Base-by-base conservation (phyloP, 306 rosid species). In the Chamaecrista fasciculata region DNA sequence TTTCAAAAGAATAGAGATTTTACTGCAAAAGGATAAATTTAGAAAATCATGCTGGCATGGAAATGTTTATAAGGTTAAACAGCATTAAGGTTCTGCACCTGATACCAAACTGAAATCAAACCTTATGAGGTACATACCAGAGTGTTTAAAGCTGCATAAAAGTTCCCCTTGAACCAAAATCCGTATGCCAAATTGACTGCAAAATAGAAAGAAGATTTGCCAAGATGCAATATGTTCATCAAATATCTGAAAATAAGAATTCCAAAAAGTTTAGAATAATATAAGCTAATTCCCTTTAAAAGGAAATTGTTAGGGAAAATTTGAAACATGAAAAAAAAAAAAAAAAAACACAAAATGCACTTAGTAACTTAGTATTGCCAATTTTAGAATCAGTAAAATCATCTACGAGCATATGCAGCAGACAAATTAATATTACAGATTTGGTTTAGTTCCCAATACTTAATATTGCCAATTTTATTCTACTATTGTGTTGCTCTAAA, bases 181-280 rank as follows among this genome's bases (percentile, higher is more conserved):
- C 91, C 98, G 83, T 88, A 90, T 37, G 89, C 94, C 86, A 93
- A 74, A 77, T 93, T 93, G 50, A 93, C 98, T 93, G 75, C 84
- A 82, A 85, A 50, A 66, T 16, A 78, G 71, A 66, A 50, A 33
- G 47, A 23, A 43, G 40, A 62, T 46, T 46, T 26, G 65, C 73
- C 37, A 19, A 21, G 56, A 57, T 15, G 31, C 61, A 47, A 36
- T 12, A 6, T 11, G 36, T 37, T 58, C 67, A 37, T 51, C 26
- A 43, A 46, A 19, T 42, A 42, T 70, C 51, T 25, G 19, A 12
- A 33, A 57, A 8, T 9, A 31, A 57, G n/a, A 29, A 16, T 29
- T 29, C 8, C 25, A 31, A 26, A 11, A 44, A 65, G 19, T 40
- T 36, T 48, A 67, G 39, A 37, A 33, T 51, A 20, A 46, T 34